Percentiles rank a stretch among this genome's conserved stretches.
Evolutionary conservation across 2,329 filamentous ascomycete species (phyloP).

Genomic region (Ophiostoma ulmi): DNA sequence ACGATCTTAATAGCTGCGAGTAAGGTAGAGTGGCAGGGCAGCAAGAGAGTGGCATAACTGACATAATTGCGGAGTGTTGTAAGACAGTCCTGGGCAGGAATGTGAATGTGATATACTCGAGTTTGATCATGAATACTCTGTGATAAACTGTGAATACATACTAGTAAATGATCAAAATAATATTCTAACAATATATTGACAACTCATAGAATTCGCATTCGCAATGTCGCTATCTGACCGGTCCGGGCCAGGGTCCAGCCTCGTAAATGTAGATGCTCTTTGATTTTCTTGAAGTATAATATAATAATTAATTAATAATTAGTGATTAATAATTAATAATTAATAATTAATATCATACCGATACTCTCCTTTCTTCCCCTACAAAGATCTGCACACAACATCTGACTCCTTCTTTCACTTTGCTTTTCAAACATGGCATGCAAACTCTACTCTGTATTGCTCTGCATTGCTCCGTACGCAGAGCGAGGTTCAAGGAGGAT

Average conservation of each 20-base stretch:
- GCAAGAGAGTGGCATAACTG: neutral
- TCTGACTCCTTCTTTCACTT: neutral
- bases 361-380: neutral
- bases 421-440: neutral
- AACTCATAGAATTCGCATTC: neutral
- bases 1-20: neutral
- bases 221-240: neutral
- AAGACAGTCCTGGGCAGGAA: neutral
- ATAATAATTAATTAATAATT: neutral
- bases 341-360: neutral
- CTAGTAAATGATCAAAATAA: neutral
- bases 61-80: neutral
- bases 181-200: neutral
- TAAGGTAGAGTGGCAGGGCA: neutral
- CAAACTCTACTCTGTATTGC: neutral
- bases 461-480: neutral
- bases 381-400: neutral
- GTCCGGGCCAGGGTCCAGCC: neutral
- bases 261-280: neutral
- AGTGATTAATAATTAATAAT: too few species aligned
- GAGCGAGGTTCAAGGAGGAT: conserved; percentile 2
- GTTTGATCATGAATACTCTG: neutral
- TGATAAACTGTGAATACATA: too few species aligned
- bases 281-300: neutral
- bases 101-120: neutral